Evolutionary conservation across 768 basidiomycete species (phyloP).

Genomic region (Mrakia gelida): DNA sequence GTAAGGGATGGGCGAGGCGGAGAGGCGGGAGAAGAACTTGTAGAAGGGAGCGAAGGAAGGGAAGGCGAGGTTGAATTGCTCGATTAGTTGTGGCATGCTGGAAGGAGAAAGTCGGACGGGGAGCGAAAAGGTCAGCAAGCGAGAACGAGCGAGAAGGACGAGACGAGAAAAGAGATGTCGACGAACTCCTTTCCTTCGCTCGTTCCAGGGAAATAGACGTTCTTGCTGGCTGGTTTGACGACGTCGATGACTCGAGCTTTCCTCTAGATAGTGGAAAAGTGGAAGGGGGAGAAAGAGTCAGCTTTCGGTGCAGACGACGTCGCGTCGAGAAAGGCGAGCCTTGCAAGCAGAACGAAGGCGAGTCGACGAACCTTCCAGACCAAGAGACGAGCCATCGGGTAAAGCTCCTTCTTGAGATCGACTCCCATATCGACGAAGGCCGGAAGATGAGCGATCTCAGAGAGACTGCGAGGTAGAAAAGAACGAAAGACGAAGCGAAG

Average conservation of each 20-base stretch:
- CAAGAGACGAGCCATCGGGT: slow-evolving; percentile 86
- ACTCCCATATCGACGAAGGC: slow-evolving; percentile 33
- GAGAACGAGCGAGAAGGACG: too few species aligned
- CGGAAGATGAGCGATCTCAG: slow-evolving; percentile 41
- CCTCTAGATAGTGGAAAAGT: slow-evolving; percentile 42
- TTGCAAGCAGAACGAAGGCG: neutral
- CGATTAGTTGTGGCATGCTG: slow-evolving; percentile 56
- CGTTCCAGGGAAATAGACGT: slow-evolving; percentile 63
- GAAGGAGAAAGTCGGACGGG: slow-evolving; percentile 28
- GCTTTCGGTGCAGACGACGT: too few species aligned
- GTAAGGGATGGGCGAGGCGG: slow-evolving; percentile 73
- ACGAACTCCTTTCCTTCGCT: slow-evolving; percentile 33
- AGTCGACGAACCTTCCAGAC: slow-evolving; percentile 60
- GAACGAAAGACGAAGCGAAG: neutral
- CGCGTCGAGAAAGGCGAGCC: neutral
- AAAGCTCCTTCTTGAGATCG: slow-evolving; percentile 57
- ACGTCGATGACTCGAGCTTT: slow-evolving; percentile 85
- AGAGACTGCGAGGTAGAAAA: slow-evolving; percentile 35
- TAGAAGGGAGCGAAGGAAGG: slow-evolving; percentile 66
- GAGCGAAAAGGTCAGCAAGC: too few species aligned
- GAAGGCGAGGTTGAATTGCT: slow-evolving; percentile 63
- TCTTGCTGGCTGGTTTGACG: slow-evolving; percentile 72
- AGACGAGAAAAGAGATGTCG: slow-evolving; percentile 29
- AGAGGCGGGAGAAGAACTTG: slow-evolving; percentile 68
- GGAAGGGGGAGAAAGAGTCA: neutral